phyloP scores from a whole-genome alignment of 2,329 filamentous ascomycete genomes.

The Aspergillus quadrilineatus region DNA sequence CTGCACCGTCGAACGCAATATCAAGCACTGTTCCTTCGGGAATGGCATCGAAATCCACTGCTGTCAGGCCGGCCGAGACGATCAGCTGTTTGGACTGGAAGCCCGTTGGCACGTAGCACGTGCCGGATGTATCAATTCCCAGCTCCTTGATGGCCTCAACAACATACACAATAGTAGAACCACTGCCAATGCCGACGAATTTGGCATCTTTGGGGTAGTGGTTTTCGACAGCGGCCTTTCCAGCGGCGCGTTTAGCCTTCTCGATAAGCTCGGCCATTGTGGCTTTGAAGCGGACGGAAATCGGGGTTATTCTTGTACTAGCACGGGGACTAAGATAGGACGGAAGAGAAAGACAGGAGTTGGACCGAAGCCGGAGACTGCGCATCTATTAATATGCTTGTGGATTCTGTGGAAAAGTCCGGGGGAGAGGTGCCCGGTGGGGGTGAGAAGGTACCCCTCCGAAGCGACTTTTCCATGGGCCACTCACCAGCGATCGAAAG shows the following conservation, averaged over 20 bases:
- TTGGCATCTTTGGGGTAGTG: constrained; percentile 59
- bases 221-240: constrained; percentile 57
- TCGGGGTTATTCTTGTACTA: not conserved
- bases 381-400: constrained; percentile 14
- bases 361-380: constrained; percentile 14
- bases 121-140: constrained; percentile 50
- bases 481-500: constrained; percentile 9
- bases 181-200: constrained; percentile 65
- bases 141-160: constrained; percentile 62
- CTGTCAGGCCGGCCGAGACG: constrained; percentile 70
- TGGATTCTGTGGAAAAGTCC: constrained; percentile 9
- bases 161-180: constrained; percentile 66
- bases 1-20: constrained; percentile 92
- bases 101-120: constrained; percentile 89
- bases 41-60: constrained; percentile 75
- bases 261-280: constrained; percentile 49
- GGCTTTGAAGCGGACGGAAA: constrained; percentile 21
- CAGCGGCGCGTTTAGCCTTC: constrained; percentile 60
- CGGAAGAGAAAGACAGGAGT: not conserved
- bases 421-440: constrained; percentile 19
- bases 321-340: constrained; percentile 5
- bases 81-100: constrained; percentile 89
- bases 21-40: constrained; percentile 68
- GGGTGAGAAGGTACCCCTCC: constrained; percentile 5
- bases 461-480: constrained; percentile 4